Conservation (phyloP, 331 rosid species). For the Telfairia occidentalis region DNA sequence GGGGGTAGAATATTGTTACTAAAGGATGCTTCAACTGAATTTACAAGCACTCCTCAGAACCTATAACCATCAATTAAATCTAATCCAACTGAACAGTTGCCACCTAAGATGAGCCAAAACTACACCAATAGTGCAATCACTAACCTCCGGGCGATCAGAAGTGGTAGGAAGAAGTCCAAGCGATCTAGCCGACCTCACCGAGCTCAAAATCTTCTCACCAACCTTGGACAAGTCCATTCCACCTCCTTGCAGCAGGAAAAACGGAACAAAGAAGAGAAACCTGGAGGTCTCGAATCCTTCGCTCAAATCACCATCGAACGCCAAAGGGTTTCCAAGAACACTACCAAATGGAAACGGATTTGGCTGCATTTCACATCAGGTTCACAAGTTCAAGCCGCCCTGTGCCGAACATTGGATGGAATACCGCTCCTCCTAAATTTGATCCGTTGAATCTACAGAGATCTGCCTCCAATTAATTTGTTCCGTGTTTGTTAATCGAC, state of each 20-base stretch:
- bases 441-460: background rate
- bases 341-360: constrained; percentile 70
- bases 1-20: background rate
- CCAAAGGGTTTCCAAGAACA: constrained; percentile 59
- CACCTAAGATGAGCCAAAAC: background rate
- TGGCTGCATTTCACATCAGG: constrained; percentile 89
- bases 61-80: background rate
- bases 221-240: constrained; percentile 95
- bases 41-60: background rate
- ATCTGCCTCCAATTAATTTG: background rate
- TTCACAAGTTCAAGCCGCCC: constrained; percentile 25
- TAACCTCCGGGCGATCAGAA: constrained; percentile 95
- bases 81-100: constrained; percentile 9
- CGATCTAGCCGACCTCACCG: constrained; percentile 95
- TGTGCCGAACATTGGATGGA: constrained; percentile 23
- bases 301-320: constrained; percentile 74
- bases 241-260: constrained; percentile 76
- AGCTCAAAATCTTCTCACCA: constrained; percentile 90
- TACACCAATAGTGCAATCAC: background rate
- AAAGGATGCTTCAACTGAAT: background rate
- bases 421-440: background rate
- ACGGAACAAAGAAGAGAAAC: constrained; percentile 71
- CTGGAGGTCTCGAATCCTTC: constrained; percentile 73
- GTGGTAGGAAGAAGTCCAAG: constrained; percentile 77
- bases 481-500: background rate